phyloP scores from a whole-genome alignment of 768 basidiomycete species.

The Kwoniella botswanensis region DNA sequence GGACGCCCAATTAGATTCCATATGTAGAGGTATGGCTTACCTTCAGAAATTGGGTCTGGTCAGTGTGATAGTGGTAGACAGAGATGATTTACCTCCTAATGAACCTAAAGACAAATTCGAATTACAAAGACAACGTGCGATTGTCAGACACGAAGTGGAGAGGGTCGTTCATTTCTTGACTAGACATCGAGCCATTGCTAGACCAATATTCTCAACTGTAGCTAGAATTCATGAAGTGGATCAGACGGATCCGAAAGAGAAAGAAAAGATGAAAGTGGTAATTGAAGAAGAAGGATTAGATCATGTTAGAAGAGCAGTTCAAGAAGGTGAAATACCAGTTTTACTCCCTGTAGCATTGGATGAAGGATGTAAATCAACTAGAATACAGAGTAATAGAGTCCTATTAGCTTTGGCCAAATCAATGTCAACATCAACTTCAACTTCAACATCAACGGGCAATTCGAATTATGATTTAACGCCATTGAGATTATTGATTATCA shows the following conservation, averaged over 20 bases:
- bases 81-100: conserved; percentile 67
- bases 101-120: conserved; percentile 39
- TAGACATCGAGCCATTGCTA: conserved; percentile 79
- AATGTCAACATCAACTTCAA: conserved; percentile 67
- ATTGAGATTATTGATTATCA: conserved; percentile 95
- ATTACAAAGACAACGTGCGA: conserved; percentile 41
- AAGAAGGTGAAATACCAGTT: conserved; percentile 94
- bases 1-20: conserved; percentile 89
- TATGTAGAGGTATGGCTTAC: conserved; percentile 89
- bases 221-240: conserved; percentile 55
- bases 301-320: conserved; percentile 83
- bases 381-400: conserved; percentile 85
- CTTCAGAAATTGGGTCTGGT: conserved; percentile 94
- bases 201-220: conserved; percentile 85
- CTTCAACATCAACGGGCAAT: conserved; percentile 34
- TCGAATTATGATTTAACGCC: conserved; percentile 80
- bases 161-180: conserved; percentile 81
- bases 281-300: conserved; percentile 78
- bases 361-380: conserved; percentile 81
- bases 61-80: conserved; percentile 91
- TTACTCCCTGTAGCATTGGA: conserved; percentile 91
- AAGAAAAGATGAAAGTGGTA: conserved; percentile 60
- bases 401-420: conserved; percentile 83
- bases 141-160: conserved; percentile 74
- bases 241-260: conserved; percentile 56